Evolutionary conservation across 2,329 filamentous ascomycete genomes (phyloP), one percentile per base, ranked within the genome.

Genomic region (Monilinia fructigena): DNA sequence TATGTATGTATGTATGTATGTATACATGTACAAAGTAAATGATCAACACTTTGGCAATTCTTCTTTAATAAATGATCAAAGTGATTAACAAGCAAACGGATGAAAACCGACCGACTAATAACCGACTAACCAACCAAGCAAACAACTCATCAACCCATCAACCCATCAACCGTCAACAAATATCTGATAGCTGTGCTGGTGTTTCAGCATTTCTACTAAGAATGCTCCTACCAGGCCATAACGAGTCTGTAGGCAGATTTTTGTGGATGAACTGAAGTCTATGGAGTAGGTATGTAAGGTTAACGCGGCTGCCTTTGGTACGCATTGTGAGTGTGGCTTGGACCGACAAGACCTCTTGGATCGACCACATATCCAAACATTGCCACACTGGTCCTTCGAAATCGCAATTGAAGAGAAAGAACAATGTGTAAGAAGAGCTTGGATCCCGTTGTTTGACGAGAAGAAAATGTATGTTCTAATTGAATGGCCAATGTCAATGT

Each of bases 301-400:
- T 23, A 23, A 55, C 31, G 45, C 50, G 58, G 58, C 58, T 23
- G 31, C 20, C 45, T 61, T 61, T 40, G 58, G 14, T 61, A 23
- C 58, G 45, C 31, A 48, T 12, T 26, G 28, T 50, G 10, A 35
- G 16, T 48, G 16, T 61, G 31, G 28, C 28, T 26, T 50, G n/a
- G 58, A 52, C 40, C 40, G 40, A 23, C 11, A 35, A 48, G 28
- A 35, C 28, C 7, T 10, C 20, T 42, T 35, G 31, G 31, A 35
- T 5, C 31, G 31, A 35, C 31, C 31, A 35, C 31, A 35, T 35
- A 35, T 35, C 31, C 31, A 35, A 60, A 38, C 7, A 26, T 50
- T 11, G 56, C 42, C 5, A 38, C 14, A 60, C 31, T 60, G 14
- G 20, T 6, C 14, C 45, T 4, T 50, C n/a, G 12, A 16, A 35